Evolutionary conservation across 768 basidiomycete species (phyloP).

Genomic region (Trametes coccinea): DNA sequence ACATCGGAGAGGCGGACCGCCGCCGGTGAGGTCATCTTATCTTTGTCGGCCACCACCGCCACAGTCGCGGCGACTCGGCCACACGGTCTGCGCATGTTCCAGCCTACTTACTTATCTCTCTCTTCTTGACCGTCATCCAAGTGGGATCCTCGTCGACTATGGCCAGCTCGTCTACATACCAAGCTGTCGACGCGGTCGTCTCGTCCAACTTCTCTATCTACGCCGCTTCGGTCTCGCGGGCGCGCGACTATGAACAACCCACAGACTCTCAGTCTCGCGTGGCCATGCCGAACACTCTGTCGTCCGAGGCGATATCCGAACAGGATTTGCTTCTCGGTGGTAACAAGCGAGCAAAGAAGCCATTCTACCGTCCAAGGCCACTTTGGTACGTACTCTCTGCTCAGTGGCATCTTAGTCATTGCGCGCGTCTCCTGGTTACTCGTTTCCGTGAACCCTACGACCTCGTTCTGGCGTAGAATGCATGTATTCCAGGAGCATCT

Average conservation of each 20-base stretch:
- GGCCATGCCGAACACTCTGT: not conserved
- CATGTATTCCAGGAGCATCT: no score
- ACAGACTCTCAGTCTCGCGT: not conserved
- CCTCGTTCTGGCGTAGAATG: no score
- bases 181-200: conserved; percentile 28
- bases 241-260: conserved; percentile 6
- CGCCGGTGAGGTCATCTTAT: conserved; percentile 21
- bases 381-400: conserved; percentile 38
- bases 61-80: conserved; percentile 2
- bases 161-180: conserved; percentile 22
- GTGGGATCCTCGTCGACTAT: conserved; percentile 6
- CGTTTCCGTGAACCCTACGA: not conserved
- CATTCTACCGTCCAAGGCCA: conserved; percentile 52
- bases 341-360: conserved; percentile 36
- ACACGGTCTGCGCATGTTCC: not conserved
- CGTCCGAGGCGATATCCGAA: conserved; percentile 27
- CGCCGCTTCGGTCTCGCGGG: conserved; percentile 25
- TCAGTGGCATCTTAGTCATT: not conserved
- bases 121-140: conserved; percentile 7
- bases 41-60: conserved; percentile 2
- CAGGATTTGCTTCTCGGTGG: conserved; percentile 34
- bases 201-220: conserved; percentile 29
- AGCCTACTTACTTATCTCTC: not conserved
- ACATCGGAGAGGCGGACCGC: conserved; percentile 1
- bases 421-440: not conserved